Percentiles rank a stretch among this genome's conserved stretches.
phyloP scores from a whole-genome alignment of 148 eudicot species.

The Silene conica region DNA sequence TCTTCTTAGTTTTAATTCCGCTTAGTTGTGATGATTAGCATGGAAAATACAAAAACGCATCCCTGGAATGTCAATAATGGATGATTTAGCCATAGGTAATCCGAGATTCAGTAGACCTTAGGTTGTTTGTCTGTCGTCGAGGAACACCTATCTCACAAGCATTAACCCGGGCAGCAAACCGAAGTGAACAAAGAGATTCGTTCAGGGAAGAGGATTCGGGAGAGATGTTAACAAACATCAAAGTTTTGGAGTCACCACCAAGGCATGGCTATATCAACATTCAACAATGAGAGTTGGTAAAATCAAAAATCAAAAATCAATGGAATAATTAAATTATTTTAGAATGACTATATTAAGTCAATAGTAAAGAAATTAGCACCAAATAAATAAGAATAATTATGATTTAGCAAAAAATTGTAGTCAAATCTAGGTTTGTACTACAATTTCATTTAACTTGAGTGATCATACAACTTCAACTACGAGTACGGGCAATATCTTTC shows the following conservation, averaged over 20 bases:
- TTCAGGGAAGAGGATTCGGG: slow-evolving; percentile 69
- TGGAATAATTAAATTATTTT: neutral
- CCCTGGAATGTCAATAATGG: slow-evolving; percentile 8
- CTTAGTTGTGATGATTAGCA: slow-evolving; percentile 23
- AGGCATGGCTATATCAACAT: slow-evolving; percentile 88
- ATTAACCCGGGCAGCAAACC: slow-evolving; percentile 86
- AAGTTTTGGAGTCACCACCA: slow-evolving; percentile 94
- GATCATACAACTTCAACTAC: too few species aligned
- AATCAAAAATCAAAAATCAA: neutral
- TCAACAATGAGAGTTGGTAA: slow-evolving; percentile 6
- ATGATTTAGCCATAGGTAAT: slow-evolving; percentile 60
- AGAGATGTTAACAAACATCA: slow-evolving; percentile 91
- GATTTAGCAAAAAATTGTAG: too few species aligned
- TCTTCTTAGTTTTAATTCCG: neutral
- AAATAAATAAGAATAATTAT: too few species aligned
- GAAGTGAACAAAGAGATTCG: slow-evolving; percentile 88
- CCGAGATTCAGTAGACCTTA: slow-evolving; percentile 60
- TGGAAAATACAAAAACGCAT: slow-evolving; percentile 27
- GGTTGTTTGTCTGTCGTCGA: slow-evolving; percentile 60
- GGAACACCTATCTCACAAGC: slow-evolving; percentile 94
- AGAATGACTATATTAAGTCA: neutral
- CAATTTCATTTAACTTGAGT: too few species aligned
- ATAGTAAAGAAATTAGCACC: too few species aligned
- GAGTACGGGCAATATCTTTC: too few species aligned
- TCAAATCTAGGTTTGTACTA: too few species aligned